These are phyloP conservation scores for Strigomonas culicis DNA, from an alignment of 208 protist genomes.

Conservation along the genomic window DNA sequence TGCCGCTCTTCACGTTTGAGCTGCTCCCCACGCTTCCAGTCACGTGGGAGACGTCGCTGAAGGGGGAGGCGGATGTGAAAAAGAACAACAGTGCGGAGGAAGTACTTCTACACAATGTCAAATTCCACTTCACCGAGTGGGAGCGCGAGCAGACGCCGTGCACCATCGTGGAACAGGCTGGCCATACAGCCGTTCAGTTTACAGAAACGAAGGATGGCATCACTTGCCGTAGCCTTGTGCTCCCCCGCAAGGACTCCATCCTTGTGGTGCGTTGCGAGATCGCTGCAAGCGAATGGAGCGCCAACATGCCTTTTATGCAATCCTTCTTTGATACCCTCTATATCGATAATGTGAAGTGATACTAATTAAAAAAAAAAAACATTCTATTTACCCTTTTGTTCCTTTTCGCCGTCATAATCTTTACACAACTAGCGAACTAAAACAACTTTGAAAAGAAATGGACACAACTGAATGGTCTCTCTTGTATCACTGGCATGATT, in stretches of 20 bases:
- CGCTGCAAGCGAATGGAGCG: not conserved
- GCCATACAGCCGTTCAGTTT: constrained; percentile 22
- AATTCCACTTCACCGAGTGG: constrained; percentile 50
- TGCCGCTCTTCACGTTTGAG: constrained; percentile 11
- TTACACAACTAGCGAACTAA: too few species aligned
- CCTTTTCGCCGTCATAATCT: too few species aligned
- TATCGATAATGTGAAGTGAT: not conserved
- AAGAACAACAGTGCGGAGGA: too few species aligned
- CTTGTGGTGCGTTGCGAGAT: constrained; percentile 3
- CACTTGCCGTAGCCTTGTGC: not conserved
- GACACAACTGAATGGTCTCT: too few species aligned
- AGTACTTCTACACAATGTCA: constrained; percentile 33
- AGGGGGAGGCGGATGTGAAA: too few species aligned
- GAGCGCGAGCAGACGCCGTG: constrained; percentile 17
- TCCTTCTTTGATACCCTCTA: constrained; percentile 9
- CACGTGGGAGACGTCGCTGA: constrained; percentile 23
- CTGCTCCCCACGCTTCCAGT: constrained; percentile 18
- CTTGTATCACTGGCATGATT: too few species aligned
- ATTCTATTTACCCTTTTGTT: too few species aligned
- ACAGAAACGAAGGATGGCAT: constrained; percentile 28
- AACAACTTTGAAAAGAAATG: too few species aligned
- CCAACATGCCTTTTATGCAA: not conserved
- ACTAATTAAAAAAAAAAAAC: too few species aligned
- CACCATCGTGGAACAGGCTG: constrained; percentile 16
- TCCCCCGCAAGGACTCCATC: not conserved